Percentiles rank a stretch among this genome's conserved stretches.
Conservation (phyloP, 1,284 basidiomycete species). For the Stereum hirsutum region DNA sequence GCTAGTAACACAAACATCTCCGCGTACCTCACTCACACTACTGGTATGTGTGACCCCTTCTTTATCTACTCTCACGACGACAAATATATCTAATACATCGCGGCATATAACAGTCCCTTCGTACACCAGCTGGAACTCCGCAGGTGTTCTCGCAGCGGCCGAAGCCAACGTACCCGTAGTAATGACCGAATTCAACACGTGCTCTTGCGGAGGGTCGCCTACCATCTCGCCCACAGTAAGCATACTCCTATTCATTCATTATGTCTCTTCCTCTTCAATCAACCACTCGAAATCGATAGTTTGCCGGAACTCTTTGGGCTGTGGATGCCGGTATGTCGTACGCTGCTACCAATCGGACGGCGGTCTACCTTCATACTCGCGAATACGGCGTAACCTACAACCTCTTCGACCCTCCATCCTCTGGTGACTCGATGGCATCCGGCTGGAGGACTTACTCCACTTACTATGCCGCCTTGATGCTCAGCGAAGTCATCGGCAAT, state of each 20-base stretch:
- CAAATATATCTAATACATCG: not conserved
- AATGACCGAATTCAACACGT: constrained; percentile 1
- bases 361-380: not conserved
- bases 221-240: constrained; percentile 2
- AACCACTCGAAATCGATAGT: not conserved
- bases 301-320: not conserved
- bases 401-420: not conserved
- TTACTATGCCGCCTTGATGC: not conserved
- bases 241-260: not conserved
- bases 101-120: not conserved
- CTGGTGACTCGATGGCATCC: not conserved
- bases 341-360: not conserved
- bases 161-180: not conserved
- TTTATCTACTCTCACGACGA: not conserved
- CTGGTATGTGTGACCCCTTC: not conserved
- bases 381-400: constrained; percentile 2
- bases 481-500: not conserved
- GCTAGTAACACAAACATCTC: constrained; percentile 1
- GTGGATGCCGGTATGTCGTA: not conserved
- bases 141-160: not conserved
- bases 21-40: not conserved
- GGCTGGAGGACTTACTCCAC: not conserved
- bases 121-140: not conserved
- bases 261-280: not conserved
- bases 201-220: constrained; percentile 1